Evolutionary conservation across 768 basidiomycete genomes (phyloP).

Genomic region (Cubamyces lactineus): DNA sequence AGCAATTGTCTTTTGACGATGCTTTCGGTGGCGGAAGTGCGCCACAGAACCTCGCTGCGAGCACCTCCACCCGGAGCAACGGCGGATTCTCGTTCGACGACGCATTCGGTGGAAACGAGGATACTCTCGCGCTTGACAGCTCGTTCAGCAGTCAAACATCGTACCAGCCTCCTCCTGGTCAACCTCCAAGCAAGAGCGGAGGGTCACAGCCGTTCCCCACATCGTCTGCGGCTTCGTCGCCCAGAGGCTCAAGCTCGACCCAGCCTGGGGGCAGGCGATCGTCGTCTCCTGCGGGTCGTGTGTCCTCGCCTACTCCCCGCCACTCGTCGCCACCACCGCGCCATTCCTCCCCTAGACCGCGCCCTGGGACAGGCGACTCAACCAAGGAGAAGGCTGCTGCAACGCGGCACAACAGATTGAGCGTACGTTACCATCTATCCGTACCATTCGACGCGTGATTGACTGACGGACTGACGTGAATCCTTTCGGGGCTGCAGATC

Average conservation of each 20-base stretch:
- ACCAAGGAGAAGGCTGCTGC: constrained; percentile 59
- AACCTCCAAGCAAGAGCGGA: constrained; percentile 28
- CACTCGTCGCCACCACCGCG: constrained; percentile 58
- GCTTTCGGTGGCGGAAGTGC: constrained; percentile 43
- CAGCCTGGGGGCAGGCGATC: constrained; percentile 25
- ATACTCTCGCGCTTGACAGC: constrained; percentile 44
- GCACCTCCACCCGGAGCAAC: constrained; percentile 22
- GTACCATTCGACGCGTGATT: background rate
- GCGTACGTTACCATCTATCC: constrained; percentile 52
- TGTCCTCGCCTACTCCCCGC: constrained; percentile 52
- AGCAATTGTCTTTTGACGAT: constrained; percentile 48
- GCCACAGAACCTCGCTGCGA: constrained; percentile 5
- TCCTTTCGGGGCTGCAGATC: constrained; percentile 46
- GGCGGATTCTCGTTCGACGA: constrained; percentile 53
- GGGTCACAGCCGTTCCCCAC: constrained; percentile 40
- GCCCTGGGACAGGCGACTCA: constrained; percentile 57
- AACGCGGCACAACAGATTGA: constrained; percentile 71
- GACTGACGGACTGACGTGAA: constrained; percentile 9
- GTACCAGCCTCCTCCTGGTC: constrained; percentile 36
- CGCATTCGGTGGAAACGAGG: constrained; percentile 55
- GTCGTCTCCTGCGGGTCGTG: constrained; percentile 34
- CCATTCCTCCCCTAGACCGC: constrained; percentile 56
- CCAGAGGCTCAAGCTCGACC: constrained; percentile 37
- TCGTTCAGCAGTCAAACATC: constrained; percentile 39
- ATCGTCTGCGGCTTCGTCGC: constrained; percentile 46